Conservation (phyloP, 345 rosid species). For the Mallotus nudiflorus region DNA sequence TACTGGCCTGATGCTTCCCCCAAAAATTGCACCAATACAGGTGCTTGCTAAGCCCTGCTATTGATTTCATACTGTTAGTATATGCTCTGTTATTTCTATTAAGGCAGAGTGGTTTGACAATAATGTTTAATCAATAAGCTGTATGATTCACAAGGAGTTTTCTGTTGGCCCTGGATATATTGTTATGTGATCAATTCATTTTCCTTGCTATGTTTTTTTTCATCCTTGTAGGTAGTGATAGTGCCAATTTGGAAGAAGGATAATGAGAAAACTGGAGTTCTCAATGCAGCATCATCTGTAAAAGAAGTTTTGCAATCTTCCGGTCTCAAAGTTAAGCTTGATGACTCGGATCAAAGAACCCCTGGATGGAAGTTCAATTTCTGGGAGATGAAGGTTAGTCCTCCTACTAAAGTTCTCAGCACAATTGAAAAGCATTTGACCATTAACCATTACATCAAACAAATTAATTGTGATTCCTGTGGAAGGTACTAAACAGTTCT, state of each 20-base stretch:
- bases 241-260: conserved; percentile 91
- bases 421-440: not conserved
- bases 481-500: not conserved
- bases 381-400: conserved; percentile 93
- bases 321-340: conserved; percentile 82
- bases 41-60: conserved; percentile 29
- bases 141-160: not conserved
- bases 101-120: not conserved
- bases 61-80: not conserved
- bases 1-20: conserved; percentile 90
- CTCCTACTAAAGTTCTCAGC: conserved; percentile 3
- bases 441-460: not conserved
- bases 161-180: not conserved
- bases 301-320: conserved; percentile 58
- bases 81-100: not conserved
- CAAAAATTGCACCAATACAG: conserved; percentile 85
- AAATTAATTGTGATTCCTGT: not conserved
- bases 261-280: conserved; percentile 67
- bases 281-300: conserved; percentile 65
- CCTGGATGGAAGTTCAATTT: conserved; percentile 97
- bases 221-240: conserved; percentile 59
- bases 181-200: not conserved
- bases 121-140: not conserved
- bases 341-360: conserved; percentile 77
- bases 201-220: not conserved